These are phyloP conservation scores for Leccinum huronense DNA, from an alignment of 1,284 basidiomycete genomes.

Conservation along the genomic window DNA sequence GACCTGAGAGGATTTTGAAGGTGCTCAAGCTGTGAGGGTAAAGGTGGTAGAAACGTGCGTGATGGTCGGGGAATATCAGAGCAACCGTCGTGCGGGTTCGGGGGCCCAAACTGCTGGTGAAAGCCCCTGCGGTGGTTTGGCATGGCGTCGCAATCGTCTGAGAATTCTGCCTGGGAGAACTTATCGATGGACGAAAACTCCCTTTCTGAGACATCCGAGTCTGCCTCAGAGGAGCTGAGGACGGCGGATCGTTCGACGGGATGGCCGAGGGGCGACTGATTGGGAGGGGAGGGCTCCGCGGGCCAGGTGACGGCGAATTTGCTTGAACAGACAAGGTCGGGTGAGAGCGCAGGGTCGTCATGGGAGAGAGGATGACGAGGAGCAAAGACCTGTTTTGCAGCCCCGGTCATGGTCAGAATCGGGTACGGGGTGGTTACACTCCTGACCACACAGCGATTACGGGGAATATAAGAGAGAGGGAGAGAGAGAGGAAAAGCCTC, in stretches of 20 bases:
- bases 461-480: slow-evolving; percentile 15
- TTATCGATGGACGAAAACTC: slow-evolving; percentile 37
- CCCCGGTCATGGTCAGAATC: slow-evolving; percentile 29
- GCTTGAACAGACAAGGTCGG: slow-evolving; percentile 43
- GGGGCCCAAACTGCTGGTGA: slow-evolving; percentile 28
- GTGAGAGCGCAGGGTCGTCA: slow-evolving; percentile 36
- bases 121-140: slow-evolving; percentile 26
- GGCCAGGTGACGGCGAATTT: slow-evolving; percentile 56
- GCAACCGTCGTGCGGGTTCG: slow-evolving; percentile 24
- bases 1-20: slow-evolving; percentile 61
- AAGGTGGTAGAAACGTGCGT: slow-evolving; percentile 69
- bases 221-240: slow-evolving; percentile 50
- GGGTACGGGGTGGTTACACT: slow-evolving; percentile 13
- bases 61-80: slow-evolving; percentile 52
- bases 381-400: slow-evolving; percentile 33
- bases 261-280: slow-evolving; percentile 32
- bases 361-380: slow-evolving; percentile 28
- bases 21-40: slow-evolving; percentile 65
- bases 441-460: slow-evolving; percentile 15
- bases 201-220: slow-evolving; percentile 47
- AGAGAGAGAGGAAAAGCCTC: slow-evolving; percentile 19
- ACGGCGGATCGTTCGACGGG: slow-evolving; percentile 37
- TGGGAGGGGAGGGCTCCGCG: slow-evolving; percentile 39
- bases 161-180: slow-evolving; percentile 33
- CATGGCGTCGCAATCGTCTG: slow-evolving; percentile 34